Evolutionary conservation across 1,284 basidiomycete species (phyloP), one percentile per base, ranked within the genome.

Genomic region (Leccinum solheimii): DNA sequence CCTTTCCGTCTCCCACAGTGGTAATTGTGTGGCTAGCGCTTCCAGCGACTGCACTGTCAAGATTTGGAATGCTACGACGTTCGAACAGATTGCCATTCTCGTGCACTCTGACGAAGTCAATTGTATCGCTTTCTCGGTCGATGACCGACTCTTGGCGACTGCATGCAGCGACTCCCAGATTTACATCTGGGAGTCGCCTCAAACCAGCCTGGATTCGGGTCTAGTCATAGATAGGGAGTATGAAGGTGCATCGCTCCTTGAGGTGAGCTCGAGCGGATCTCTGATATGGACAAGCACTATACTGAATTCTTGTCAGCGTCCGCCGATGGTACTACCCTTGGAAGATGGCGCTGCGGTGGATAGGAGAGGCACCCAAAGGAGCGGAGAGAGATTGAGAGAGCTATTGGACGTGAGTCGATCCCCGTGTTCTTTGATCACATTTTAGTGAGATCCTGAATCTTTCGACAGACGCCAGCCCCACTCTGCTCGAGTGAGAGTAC

Each of bases 31-130:
- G 19, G 73, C 73, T 0, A 76, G 66, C 30, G 72, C 68, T 19
- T 76, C 75, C 30, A 62, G 58, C 30, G 74, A 76, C 50, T 50
- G 19, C 26, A 75, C 69, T 11, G 65, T 73, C 58, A 76, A 72
- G 38, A 59, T 75, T 64, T 74, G 75, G 72, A 72, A 74, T 9
- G 54, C 68, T 51, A 64, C 50, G 3, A 74, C 71, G 4, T 60
- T 72, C 9, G 63, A 75, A 30, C 69, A 64, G 51, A 56, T 74
- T 52, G 72, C 69, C 14, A 58, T 56, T 27, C 51, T 71, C 30
- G 50, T 34, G 36, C 70, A 75, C 38, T 61, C 63, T 8, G 53
- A 73, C 16, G 61, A 64, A 53, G 67, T 75, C 51, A 64, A 69
- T 23, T 74, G 66, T 26, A 50, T 69, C 43, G 26, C 69, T 49